phyloP scores from a whole-genome alignment of 164 flowering plant genomes.

The Amborella trichopoda region DNA sequence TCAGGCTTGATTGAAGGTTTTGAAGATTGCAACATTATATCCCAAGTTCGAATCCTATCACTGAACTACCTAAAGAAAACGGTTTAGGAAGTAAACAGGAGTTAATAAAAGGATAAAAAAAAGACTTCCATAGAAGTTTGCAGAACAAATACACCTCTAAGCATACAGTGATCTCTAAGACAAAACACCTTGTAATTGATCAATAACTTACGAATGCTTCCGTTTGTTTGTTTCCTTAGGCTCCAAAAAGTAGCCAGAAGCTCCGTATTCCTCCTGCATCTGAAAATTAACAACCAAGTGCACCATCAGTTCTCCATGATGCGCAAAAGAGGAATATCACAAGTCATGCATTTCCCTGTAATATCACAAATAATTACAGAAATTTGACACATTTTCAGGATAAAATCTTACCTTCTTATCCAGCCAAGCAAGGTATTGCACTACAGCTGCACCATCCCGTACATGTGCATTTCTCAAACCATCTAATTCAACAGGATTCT shows the following conservation, averaged over 20 bases:
- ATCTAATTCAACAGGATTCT: slow-evolving; percentile 94
- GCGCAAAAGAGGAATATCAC: background rate
- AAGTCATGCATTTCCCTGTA: background rate
- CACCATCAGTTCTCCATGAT: background rate
- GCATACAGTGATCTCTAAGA: background rate
- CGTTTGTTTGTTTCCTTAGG: slow-evolving; percentile 28
- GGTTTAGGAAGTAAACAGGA: too few relatives aligned
- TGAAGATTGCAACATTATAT: too few relatives aligned
- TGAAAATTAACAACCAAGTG: slow-evolving; percentile 17
- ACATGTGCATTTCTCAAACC: slow-evolving; percentile 79
- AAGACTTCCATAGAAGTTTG: too few relatives aligned
- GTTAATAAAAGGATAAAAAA: too few relatives aligned
- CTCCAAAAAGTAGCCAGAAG: slow-evolving; percentile 82
- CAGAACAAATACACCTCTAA: background rate
- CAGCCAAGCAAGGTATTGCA: slow-evolving; percentile 88
- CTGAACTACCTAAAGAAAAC: too few relatives aligned
- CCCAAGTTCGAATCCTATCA: too few relatives aligned
- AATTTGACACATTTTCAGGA: background rate
- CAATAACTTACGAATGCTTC: slow-evolving; percentile 35
- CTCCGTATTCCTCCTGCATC: slow-evolving; percentile 89
- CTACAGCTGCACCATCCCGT: slow-evolving; percentile 98
- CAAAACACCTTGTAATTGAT: background rate
- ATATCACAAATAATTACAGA: background rate
- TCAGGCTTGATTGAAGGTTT: too few relatives aligned
- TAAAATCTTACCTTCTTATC: slow-evolving; percentile 60